These are phyloP conservation scores for Rhodosorus marinus DNA, from an alignment of 23 red algal genomes.

Conservation along the genomic window DNA sequence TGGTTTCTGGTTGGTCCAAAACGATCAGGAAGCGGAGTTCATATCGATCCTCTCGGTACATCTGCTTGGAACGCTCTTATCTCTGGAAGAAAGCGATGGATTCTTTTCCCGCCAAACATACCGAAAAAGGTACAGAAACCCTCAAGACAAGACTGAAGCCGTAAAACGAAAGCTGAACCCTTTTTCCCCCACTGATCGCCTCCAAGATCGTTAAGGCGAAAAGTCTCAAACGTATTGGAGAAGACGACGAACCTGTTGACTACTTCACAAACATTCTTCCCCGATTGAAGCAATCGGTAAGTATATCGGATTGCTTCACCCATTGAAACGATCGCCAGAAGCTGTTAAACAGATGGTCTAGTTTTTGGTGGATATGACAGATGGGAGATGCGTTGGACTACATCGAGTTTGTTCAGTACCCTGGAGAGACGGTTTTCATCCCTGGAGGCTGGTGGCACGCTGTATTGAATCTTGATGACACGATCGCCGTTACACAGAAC, in stretches of 20 bases:
- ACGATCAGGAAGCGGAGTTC: slow-evolving; percentile 2
- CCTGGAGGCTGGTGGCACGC: slow-evolving; percentile 13
- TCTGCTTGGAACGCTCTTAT: slow-evolving; percentile 11
- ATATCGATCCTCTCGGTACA: slow-evolving; percentile 8
- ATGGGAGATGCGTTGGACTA: background rate
- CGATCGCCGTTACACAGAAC: slow-evolving; percentile 8
- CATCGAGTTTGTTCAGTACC: slow-evolving; percentile 5
- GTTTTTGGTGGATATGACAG: no score
- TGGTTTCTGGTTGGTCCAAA: slow-evolving; percentile 4
- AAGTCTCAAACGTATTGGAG: background rate
- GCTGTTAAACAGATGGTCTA: no score
- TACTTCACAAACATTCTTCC: background rate
- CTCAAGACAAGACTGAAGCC: no score
- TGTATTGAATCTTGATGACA: slow-evolving; percentile 8
- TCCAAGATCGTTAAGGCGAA: background rate
- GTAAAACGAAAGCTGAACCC: no score
- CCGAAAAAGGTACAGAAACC: no score
- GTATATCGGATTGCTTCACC: no score
- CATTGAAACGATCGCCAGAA: no score
- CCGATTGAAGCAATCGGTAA: background rate
- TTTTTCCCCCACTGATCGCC: background rate
- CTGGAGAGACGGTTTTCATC: slow-evolving; percentile 8
- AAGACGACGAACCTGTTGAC: slow-evolving; percentile 1
- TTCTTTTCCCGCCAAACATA: slow-evolving; percentile 2
- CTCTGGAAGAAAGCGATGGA: slow-evolving; percentile 2